Percentiles rank a stretch among this genome's conserved stretches.
Evolutionary conservation across 768 basidiomycete genomes (phyloP).

Genomic region (Tylopilus subfusipes): DNA sequence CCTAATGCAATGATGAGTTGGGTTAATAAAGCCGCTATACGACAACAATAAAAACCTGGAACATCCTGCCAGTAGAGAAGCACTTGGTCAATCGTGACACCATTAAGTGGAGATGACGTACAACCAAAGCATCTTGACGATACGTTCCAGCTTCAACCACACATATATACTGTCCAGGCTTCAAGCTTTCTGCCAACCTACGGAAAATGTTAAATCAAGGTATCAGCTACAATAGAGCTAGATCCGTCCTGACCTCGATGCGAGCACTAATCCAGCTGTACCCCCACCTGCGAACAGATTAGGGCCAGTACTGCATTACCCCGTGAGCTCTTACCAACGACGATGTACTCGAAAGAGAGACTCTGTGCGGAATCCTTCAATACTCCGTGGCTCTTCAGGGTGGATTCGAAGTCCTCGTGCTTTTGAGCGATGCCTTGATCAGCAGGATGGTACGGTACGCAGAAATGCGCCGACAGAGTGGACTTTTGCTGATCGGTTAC

Average conservation of each 20-base stretch:
- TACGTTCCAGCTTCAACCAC: conserved; percentile 20
- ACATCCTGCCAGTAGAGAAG: conserved; percentile 11
- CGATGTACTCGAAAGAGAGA: conserved; percentile 9
- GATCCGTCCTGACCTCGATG: conserved; percentile 8
- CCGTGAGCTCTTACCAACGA: conserved; percentile 6
- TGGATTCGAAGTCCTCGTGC: background rate
- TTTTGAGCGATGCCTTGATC: background rate
- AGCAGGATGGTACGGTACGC: too few relatives aligned
- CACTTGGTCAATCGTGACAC: background rate
- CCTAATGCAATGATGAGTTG: background rate
- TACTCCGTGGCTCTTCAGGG: background rate
- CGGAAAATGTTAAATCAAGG: background rate
- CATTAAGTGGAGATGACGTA: background rate
- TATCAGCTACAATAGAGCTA: background rate
- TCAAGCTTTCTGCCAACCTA: conserved; percentile 14
- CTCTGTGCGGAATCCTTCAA: background rate
- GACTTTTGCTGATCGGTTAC: too few relatives aligned
- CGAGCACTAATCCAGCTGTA: conserved; percentile 15
- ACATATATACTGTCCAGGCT: conserved; percentile 12
- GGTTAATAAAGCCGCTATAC: too few relatives aligned
- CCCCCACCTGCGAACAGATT: conserved; percentile 12
- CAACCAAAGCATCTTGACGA: conserved; percentile 8
- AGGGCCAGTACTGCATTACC: background rate
- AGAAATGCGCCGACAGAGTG: too few relatives aligned
- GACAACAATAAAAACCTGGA: conserved; percentile 10